Evolutionary conservation across 2,329 filamentous ascomycete genomes (phyloP), one percentile per base, ranked within the genome.

Genomic region (Sporothrix schenckii): DNA sequence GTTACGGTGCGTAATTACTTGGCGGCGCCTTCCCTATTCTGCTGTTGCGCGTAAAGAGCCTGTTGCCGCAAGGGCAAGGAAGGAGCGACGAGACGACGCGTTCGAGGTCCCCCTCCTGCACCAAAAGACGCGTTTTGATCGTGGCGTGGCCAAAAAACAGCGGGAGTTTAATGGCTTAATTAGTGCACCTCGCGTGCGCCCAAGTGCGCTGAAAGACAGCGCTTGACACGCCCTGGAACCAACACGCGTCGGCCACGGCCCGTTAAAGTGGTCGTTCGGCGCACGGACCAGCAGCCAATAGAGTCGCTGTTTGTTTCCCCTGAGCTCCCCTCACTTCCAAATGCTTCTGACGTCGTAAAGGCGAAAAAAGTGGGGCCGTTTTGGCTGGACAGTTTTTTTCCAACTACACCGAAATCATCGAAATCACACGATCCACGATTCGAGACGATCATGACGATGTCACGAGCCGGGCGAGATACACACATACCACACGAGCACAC

Each of bases 41-140:
- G 58, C 34, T 10, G 44, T 50, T 63, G 41, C 39, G 60, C 39
- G 44, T 63, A 47, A n/a, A n/a, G 16, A 47, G 44, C 13, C 24
- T 11, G n/a, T 41, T 56, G 7, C 24, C 50, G 5, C 27, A 10
- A 54, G 61, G 11, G 27, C 44, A 50, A 24, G 61, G 61, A 65
- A 65, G 61, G 21, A 19, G 30, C 16, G 11, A 61, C 58, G 58
- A 47, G 39, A 41, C 44, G 70, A 73, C 72, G 72, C 72, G 72
- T 73, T 34, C 70, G 27, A n/a, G 58, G 11, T 21, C 58, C 34
- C 56, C 56, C n/a, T n/a, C 34, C 58, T 47, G 39, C 41, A 47
- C 10, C 34, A 24, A 27, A 16, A 58, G 66, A 70, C 72, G 72
- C 72, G 72, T 73, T 70, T 71, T 44, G 61, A 60, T 34, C 69